Evolutionary conservation across 2,329 filamentous ascomycete genomes (phyloP).

Genomic region (Curvularia eragrostidis): DNA sequence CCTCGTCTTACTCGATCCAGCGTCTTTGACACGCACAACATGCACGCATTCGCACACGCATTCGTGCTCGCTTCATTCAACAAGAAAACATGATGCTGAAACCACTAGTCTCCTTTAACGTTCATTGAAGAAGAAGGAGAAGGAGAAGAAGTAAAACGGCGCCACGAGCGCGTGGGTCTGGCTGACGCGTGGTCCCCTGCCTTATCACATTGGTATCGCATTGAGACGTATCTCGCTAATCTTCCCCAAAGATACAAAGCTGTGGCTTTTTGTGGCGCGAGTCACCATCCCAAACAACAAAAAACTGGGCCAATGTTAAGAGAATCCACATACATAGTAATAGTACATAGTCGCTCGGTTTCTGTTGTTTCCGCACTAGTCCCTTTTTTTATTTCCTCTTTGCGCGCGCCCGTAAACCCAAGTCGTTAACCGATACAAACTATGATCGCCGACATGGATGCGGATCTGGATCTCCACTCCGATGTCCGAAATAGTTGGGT

Average conservation of each 20-base stretch:
- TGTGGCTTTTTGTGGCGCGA: background rate
- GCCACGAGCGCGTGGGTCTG: constrained; percentile 1
- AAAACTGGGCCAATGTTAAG: background rate
- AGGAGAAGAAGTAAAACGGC: background rate
- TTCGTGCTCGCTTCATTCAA: background rate
- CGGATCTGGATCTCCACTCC: constrained; percentile 18
- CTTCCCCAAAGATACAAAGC: background rate
- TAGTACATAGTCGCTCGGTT: too few relatives aligned
- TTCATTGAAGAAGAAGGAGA: background rate
- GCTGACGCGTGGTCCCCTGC: background rate
- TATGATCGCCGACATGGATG: constrained; percentile 2
- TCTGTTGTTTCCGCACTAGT: background rate
- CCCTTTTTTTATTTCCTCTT: background rate
- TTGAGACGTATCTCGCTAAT: background rate
- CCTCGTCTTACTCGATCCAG: background rate
- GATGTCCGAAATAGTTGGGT: constrained; percentile 17
- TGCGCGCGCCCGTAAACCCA: background rate
- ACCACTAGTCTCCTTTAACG: background rate
- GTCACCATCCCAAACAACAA: background rate
- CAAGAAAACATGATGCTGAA: background rate
- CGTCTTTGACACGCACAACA: background rate
- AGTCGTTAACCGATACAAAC: background rate
- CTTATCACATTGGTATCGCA: background rate
- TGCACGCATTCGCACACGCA: background rate
- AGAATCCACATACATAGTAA: too few relatives aligned